Conservation (phyloP, 1,139 yeast genomes). For the Williopsis jadinii region DNA sequence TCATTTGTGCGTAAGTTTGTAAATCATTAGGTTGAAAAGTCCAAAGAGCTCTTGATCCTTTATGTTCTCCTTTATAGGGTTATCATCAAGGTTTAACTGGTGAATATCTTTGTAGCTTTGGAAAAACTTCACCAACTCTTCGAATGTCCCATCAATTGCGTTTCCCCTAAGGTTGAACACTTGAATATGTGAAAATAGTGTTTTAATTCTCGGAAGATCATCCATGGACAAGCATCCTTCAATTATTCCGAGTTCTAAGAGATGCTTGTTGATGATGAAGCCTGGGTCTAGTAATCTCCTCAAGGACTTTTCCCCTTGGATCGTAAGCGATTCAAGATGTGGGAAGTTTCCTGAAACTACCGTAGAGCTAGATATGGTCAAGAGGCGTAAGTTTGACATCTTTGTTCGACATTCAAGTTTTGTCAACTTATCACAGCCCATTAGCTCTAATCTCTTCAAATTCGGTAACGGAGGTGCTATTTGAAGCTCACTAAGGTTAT, state of each 20-base stretch:
- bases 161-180: constrained; percentile 13
- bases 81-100: constrained; percentile 12
- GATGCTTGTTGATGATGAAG: constrained; percentile 1
- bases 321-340: not conserved
- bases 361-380: not conserved
- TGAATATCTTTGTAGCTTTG: constrained; percentile 7
- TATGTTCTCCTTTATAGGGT: constrained; percentile 14
- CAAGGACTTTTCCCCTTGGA: not conserved
- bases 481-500: constrained; percentile 1
- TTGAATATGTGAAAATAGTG: constrained; percentile 11
- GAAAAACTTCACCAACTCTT: constrained; percentile 9
- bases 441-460: constrained; percentile 2
- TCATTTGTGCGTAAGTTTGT: constrained; percentile 10
- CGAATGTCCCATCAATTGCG: constrained; percentile 12
- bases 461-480: constrained; percentile 2
- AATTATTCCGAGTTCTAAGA: constrained; percentile 1
- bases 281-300: not conserved
- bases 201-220: constrained; percentile 4
- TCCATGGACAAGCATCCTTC: constrained; percentile 1
- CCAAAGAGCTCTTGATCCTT: constrained; percentile 5
- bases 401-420: constrained; percentile 1
- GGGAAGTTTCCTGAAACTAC: not conserved
- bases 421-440: constrained; percentile 2
- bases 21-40: constrained; percentile 13
- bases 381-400: not conserved